Base-by-base conservation (phyloP, 1,284 basidiomycete genomes). In the Ceratorhiza oryzae-sativae region DNA sequence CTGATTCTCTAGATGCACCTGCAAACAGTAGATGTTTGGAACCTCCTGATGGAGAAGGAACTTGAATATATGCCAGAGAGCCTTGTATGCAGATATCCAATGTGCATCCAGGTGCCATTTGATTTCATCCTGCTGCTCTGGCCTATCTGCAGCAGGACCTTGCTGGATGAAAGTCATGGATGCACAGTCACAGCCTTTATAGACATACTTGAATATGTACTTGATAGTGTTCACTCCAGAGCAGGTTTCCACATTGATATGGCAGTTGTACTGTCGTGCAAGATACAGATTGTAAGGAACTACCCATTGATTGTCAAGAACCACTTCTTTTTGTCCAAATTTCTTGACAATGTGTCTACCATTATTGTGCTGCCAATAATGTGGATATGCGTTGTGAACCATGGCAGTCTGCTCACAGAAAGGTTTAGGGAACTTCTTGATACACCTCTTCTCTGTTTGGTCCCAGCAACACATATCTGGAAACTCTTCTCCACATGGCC, bases 141-240 rank as follows among this genome's bases (percentile, higher is more conserved):
- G 20, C 23, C 10, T 20, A 30, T 27, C 27, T 25, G 25, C 13
- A 9, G 39, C 25, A n/a, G 39, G 9, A 30, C 39, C 56, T 41
- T 10, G 5, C 36, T 59, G 39, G 8, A 46, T 36, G 34, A 82
- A 56, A 61, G 81, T 75, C 3, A 84, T 51, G 2, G 80, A 78
- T 0, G 78, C 78, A 0, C 78, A 76, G 75, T 86, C 84, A 20
- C 75, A 65, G 0, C 85, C 85, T 74, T 86, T 86, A 72, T 83
- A 79, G 48, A 84, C 79, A 73, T 86, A 86, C 72, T 86, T 86
- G 77, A 81, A 80, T 3, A 81, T 71, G 72, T 86, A 86, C 73
- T 85, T 84, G 74, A 83, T 70, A 0, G 81, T 77, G 0, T 71
- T 72, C 18, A 84, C 71, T 0, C 77, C 78, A 2, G 77, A 73